These are phyloP conservation scores for Fusarium buharicum DNA, from an alignment of 2,329 filamentous ascomycete genomes.

Conservation along the genomic window DNA sequence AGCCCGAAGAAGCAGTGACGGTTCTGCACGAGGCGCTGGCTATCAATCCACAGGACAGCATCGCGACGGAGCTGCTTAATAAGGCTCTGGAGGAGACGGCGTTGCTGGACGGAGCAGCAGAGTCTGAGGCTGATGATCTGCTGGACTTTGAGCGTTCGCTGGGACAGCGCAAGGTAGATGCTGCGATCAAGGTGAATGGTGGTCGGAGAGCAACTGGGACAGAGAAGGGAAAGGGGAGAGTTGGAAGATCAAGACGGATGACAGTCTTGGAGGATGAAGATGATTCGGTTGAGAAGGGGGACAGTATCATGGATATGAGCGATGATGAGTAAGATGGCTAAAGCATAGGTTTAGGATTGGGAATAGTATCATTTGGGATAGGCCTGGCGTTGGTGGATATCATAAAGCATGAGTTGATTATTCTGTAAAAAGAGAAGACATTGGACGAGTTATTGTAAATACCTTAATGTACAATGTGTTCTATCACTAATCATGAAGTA, in stretches of 20 bases:
- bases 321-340: slow-evolving; percentile 58
- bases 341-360: slow-evolving; percentile 8
- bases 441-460: background rate
- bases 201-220: slow-evolving; percentile 39
- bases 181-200: slow-evolving; percentile 52
- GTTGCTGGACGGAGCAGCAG: slow-evolving; percentile 56
- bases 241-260: slow-evolving; percentile 48
- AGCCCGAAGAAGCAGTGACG: slow-evolving; percentile 79
- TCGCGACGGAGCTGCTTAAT: slow-evolving; percentile 80
- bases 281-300: slow-evolving; percentile 53
- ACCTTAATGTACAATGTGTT: background rate
- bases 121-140: slow-evolving; percentile 59
- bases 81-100: slow-evolving; percentile 75
- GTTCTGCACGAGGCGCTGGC: slow-evolving; percentile 87
- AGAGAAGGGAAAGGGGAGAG: slow-evolving; percentile 60
- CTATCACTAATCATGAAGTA: background rate
- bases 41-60: slow-evolving; percentile 80
- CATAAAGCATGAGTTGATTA: background rate
- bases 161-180: slow-evolving; percentile 58
- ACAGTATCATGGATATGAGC: slow-evolving; percentile 66
- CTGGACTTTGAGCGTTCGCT: slow-evolving; percentile 65
- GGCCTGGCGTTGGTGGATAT: slow-evolving; percentile 30
- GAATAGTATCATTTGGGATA: slow-evolving; percentile 25
- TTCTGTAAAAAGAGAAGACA: background rate
- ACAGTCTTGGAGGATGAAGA: slow-evolving; percentile 50